Conservation (phyloP, 1,284 basidiomycete genomes). For the Ustilago trichophora region DNA sequence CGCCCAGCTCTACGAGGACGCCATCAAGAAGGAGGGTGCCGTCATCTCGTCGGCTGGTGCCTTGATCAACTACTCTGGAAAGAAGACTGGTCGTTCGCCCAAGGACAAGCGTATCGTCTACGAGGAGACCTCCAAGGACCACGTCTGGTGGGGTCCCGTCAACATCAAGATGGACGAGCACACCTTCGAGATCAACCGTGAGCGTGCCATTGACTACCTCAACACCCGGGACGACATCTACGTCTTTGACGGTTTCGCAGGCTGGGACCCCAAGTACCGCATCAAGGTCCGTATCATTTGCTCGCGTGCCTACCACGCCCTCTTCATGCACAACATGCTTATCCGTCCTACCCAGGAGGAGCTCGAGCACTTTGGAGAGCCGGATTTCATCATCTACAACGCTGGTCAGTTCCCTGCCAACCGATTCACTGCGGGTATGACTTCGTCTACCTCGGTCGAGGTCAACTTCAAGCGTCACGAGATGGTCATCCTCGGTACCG, state of each 20-base stretch:
- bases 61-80: constrained; percentile 99
- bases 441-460: constrained; percentile 96
- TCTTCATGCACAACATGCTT: constrained; percentile 96
- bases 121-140: constrained; percentile 95
- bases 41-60: constrained; percentile 96
- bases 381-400: constrained; percentile 99
- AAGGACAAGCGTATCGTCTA: constrained; percentile 99
- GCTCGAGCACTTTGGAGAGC: constrained; percentile 93
- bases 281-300: constrained; percentile 99
- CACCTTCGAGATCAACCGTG: constrained; percentile 99
- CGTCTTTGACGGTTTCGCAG: constrained; percentile 97
- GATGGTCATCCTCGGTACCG: constrained; percentile 99
- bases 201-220: constrained; percentile 98
- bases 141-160: constrained; percentile 99
- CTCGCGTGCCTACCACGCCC: constrained; percentile 96
- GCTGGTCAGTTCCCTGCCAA: constrained; percentile 99
- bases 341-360: constrained; percentile 97
- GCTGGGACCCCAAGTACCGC: constrained; percentile 98
- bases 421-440: constrained; percentile 99
- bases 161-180: constrained; percentile 99
- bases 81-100: constrained; percentile 97
- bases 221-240: constrained; percentile 98
- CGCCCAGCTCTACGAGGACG: constrained; percentile 96
- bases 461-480: constrained; percentile 99
- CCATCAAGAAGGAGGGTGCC: constrained; percentile 96